phyloP scores from a whole-genome alignment of 2,329 filamentous ascomycete species.

The Microcyclosporella mali region DNA sequence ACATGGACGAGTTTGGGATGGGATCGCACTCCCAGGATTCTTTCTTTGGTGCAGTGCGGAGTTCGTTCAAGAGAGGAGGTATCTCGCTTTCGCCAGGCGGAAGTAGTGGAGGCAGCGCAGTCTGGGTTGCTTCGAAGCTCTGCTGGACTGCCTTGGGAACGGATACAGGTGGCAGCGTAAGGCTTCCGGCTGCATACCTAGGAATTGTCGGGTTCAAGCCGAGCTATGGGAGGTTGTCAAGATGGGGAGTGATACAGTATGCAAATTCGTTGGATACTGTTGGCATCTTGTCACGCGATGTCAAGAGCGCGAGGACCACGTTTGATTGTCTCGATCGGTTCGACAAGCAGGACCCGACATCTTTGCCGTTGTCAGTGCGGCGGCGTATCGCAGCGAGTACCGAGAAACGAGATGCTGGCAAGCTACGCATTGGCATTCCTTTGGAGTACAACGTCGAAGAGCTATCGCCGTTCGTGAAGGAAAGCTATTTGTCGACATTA shows the following conservation, averaged over 20 bases:
- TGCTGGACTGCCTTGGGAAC: constrained; percentile 73
- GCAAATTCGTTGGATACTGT: constrained; percentile 91
- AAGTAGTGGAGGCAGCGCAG: constrained; percentile 88
- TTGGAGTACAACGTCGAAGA: constrained; percentile 84
- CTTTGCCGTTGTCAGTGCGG: constrained; percentile 54
- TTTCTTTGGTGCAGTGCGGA: constrained; percentile 58
- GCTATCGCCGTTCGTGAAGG: constrained; percentile 62
- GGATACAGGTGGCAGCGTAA: constrained; percentile 85
- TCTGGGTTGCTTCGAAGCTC: constrained; percentile 65
- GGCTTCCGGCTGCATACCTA: constrained; percentile 81
- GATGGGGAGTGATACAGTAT: constrained; percentile 83
- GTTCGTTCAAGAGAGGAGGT: constrained; percentile 36
- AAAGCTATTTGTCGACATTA: constrained; percentile 62
- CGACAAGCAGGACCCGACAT: constrained; percentile 71
- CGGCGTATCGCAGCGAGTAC: constrained; percentile 32
- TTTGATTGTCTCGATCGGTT: constrained; percentile 51
- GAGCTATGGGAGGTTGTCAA: constrained; percentile 79
- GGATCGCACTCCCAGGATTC: constrained; percentile 73
- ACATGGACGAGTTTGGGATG: constrained; percentile 96
- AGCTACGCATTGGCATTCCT: constrained; percentile 53
- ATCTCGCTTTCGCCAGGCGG: constrained; percentile 64
- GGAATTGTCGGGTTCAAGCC: constrained; percentile 83
- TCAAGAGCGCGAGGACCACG: constrained; percentile 39
- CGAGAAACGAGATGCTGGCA: constrained; percentile 4
- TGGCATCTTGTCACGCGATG: constrained; percentile 60